Base-by-base conservation (phyloP, 2,329 filamentous ascomycete genomes). In the Ophiostoma triangulosporum region DNA sequence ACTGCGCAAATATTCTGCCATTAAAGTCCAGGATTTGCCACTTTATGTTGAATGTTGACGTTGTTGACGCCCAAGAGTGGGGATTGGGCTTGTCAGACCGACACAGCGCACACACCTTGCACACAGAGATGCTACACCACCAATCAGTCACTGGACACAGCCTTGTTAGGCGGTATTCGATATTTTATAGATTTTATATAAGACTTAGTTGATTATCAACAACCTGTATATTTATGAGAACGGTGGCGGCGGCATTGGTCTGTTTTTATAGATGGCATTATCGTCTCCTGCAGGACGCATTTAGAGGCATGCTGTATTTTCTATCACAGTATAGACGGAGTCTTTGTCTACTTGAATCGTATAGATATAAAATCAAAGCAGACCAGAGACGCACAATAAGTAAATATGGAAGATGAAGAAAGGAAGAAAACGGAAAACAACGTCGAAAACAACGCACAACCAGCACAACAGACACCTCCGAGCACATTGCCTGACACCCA, bases 51-150 rank as follows among this genome's bases (percentile, higher is more conserved):
- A 26, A 14, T 17, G 26, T 31, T 6, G 27, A n/a, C 26, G 24
- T 15, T 38, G n/a, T 56, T 38, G 33, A 6, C 27, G 48, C 51
- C 54, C 50, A 50, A 55, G 14, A 22, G 46, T 50, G 50, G 50
- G 11, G 36, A 52, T 55, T 53, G 51, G 54, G 54, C 54, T 50
- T 22, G 17, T 17, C 12, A 32, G n/a, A 14, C 38, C 20, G 20
- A 50, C 46, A 11, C 36, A 20, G 8, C 38, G 20, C 15, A 40
- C 17, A 40, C 36, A 40, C 36, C 9, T 20, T 9, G 6, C 26
- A 29, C 22, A 33, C 24, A 8, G 35, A 24, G 3, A 22, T 43
- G 20, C 38, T 24, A 43, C 24, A 26, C 38, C 38, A 43, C 38
- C 20, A 43, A 24, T 43, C 38, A 22, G 9, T 12, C 38, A 43